Base-by-base conservation (phyloP, 345 rosid species). In the Pseudoturritis turrita region DNA sequence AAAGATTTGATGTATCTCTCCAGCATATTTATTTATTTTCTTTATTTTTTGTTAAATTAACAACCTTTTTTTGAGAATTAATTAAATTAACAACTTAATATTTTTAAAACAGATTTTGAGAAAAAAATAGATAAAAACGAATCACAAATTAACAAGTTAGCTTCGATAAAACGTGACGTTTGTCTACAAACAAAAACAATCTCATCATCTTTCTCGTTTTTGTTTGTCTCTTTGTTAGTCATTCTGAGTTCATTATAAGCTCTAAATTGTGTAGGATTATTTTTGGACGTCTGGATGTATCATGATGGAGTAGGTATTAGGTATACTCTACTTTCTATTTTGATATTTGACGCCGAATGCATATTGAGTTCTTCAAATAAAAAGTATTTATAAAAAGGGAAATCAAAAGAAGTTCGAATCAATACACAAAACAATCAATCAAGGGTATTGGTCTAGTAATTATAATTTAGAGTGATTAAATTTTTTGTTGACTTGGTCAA, bases 1-100 rank as follows among this genome's bases (percentile, higher is more conserved):
- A 61, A 43, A 52, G 74, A 75, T 75, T 33, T 60, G 70, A 75
- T 52, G 74, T 33, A 68, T 68, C 78, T 52, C 57, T 68, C 64
- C 26, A 52, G n/a, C 57, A 41, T 40, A 25, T 55, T 35, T 45
- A 17, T 33, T 40, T 51, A 2, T 18, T 8, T n/a, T n/a, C n/a
- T n/a, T n/a, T n/a, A n/a, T n/a, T n/a, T n/a, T n/a, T n/a, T n/a
- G n/a, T n/a, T n/a, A n/a, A n/a, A n/a, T n/a, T n/a, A n/a, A n/a
- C n/a, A n/a, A n/a, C n/a, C n/a, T n/a, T n/a, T n/a, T n/a, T n/a
- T n/a, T n/a, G n/a, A n/a, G n/a, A n/a, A n/a, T n/a, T n/a, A n/a
- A n/a, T n/a, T n/a, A n/a, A n/a, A 15, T 40, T 43, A 29, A 6
- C 61, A 67, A 31, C 49, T 50, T 41, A 36, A 19, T 25, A 12